A percentile compares a stretch with the other conserved stretches of the same genome.
Evolutionary conservation across 345 rosid species (phyloP).

Genomic region (Hypericum perforatum): DNA sequence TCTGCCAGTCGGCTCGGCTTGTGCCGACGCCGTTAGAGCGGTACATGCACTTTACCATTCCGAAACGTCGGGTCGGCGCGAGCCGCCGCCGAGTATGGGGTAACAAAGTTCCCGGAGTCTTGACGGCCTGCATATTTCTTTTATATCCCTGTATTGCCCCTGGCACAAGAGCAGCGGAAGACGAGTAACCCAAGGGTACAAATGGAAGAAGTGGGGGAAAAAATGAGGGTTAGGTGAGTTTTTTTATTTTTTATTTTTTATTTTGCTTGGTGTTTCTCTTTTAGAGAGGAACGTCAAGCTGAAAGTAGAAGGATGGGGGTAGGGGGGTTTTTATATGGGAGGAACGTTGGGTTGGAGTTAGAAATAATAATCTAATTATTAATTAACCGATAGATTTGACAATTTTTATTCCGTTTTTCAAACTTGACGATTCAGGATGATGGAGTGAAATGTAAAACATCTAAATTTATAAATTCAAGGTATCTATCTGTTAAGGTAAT

Average conservation of each 20-base stretch:
- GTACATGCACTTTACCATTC: slow-evolving; percentile 25
- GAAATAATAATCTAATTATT: too few species aligned
- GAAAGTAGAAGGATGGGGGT: slow-evolving; percentile 10
- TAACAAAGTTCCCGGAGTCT: slow-evolving; percentile 20
- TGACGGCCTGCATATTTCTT: too few species aligned
- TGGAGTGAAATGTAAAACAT: too few species aligned
- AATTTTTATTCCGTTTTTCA: too few species aligned
- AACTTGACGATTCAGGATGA: too few species aligned
- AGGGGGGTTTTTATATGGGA: slow-evolving; percentile 19
- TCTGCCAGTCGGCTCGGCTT: slow-evolving; percentile 61
- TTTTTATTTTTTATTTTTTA: too few species aligned
- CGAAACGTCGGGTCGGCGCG: neutral
- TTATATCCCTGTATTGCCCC: too few species aligned
- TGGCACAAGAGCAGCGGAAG: too few species aligned
- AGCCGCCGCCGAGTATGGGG: slow-evolving; percentile 3
- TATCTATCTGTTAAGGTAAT: too few species aligned
- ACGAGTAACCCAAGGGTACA: neutral
- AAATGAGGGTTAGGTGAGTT: neutral
- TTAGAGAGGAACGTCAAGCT: slow-evolving; percentile 50
- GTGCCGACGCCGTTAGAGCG: slow-evolving; percentile 39
- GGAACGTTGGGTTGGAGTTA: too few species aligned
- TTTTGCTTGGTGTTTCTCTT: slow-evolving; percentile 41
- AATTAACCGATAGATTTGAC: too few species aligned
- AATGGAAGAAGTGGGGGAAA: neutral
- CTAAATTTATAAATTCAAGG: too few species aligned